These are phyloP conservation scores for Phytophthora podocarpi DNA, from an alignment of 352 stramenopile species.

Conservation along the genomic window DNA sequence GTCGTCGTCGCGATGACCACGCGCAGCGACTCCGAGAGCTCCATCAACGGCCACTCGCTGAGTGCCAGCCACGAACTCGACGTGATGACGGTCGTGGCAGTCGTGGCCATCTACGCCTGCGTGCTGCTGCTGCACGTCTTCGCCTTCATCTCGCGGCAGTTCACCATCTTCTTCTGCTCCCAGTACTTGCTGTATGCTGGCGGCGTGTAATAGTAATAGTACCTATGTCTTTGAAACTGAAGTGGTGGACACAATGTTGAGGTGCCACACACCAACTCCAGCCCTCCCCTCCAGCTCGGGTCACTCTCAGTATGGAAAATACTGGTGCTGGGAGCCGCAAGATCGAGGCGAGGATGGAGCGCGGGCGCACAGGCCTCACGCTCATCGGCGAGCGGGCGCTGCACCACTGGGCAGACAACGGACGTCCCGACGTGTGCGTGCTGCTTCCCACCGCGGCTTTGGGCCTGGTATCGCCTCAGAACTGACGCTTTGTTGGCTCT, in stretches of 20 bases:
- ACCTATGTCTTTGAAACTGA: background rate
- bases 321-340: slow-evolving; percentile 15
- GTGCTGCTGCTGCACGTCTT: slow-evolving; percentile 56
- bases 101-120: slow-evolving; percentile 56
- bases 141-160: slow-evolving; percentile 60
- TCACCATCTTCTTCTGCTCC: slow-evolving; percentile 77
- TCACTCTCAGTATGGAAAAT: slow-evolving; percentile 19
- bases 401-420: slow-evolving; percentile 70
- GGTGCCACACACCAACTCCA: background rate
- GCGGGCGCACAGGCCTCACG: slow-evolving; percentile 28
- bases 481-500: slow-evolving; percentile 9
- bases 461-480: background rate
- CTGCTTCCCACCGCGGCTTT: background rate
- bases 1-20: slow-evolving; percentile 27
- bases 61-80: slow-evolving; percentile 43
- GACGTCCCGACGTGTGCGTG: slow-evolving; percentile 61
- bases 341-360: slow-evolving; percentile 36
- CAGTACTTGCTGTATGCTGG: slow-evolving; percentile 60
- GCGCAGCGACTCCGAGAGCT: background rate
- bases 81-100: slow-evolving; percentile 45
- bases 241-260: background rate
- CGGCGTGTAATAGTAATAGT: background rate
- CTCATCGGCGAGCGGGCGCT: slow-evolving; percentile 64
- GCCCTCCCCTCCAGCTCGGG: background rate
- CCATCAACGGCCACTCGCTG: slow-evolving; percentile 25